Evolutionary conservation across 1,139 yeast species (phyloP).

Genomic region (Taiozyma sp.): DNA sequence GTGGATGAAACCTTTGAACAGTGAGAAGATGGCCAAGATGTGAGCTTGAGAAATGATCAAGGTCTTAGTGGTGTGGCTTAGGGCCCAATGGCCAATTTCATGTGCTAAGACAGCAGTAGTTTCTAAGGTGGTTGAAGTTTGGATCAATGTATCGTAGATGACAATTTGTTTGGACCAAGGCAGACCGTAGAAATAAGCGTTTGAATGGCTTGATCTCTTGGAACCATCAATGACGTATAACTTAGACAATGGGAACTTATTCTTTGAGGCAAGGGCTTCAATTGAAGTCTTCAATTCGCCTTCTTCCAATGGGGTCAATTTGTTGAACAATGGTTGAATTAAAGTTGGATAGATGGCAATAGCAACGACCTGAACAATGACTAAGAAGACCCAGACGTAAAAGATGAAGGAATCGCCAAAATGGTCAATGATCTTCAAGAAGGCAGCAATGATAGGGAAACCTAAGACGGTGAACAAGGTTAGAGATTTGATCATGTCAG

Average conservation of each 20-base stretch:
- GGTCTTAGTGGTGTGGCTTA: constrained; percentile 76
- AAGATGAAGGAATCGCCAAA: constrained; percentile 79
- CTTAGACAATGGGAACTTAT: constrained; percentile 81
- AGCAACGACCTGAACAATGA: constrained; percentile 65
- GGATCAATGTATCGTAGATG: constrained; percentile 83
- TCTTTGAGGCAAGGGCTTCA: constrained; percentile 69
- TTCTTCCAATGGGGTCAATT: constrained; percentile 82
- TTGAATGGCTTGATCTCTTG: constrained; percentile 91
- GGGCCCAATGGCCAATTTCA: constrained; percentile 97
- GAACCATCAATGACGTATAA: constrained; percentile 92
- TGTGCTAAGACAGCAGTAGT: constrained; percentile 95
- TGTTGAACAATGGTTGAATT: constrained; percentile 90
- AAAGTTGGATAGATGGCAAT: constrained; percentile 76
- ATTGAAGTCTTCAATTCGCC: constrained; percentile 84
- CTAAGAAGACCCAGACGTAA: constrained; percentile 69
- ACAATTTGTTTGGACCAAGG: constrained; percentile 98
- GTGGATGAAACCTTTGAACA: constrained; percentile 75
- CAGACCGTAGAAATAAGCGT: constrained; percentile 91
- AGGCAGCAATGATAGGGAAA: constrained; percentile 67
- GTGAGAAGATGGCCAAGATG: constrained; percentile 57
- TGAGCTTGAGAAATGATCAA: constrained; percentile 61
- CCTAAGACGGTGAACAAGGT: constrained; percentile 55
- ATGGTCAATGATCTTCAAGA: constrained; percentile 74
- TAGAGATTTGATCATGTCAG: constrained; percentile 63
- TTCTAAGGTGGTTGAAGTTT: constrained; percentile 71